These are phyloP conservation scores for Fusarium anguioides DNA, from an alignment of 2,329 filamentous ascomycete species.

Conservation along the genomic window DNA sequence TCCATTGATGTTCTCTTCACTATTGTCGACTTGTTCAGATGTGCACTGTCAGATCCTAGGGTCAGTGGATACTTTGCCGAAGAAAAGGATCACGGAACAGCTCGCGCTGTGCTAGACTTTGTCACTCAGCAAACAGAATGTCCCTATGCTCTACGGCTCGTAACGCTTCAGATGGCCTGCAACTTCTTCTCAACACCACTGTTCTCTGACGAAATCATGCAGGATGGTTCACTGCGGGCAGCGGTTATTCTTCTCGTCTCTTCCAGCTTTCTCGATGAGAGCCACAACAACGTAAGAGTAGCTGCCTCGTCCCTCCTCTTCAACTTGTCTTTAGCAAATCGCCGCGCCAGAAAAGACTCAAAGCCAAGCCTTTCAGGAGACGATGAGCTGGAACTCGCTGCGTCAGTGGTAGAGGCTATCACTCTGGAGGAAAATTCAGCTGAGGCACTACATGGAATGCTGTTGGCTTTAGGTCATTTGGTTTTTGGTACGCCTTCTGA, in stretches of 20 bases:
- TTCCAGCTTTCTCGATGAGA: conserved; percentile 80
- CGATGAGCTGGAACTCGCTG: conserved; percentile 83
- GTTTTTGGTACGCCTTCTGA: conserved; percentile 76
- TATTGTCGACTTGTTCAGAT: conserved; percentile 84
- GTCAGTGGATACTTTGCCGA: conserved; percentile 86
- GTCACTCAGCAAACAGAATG: conserved; percentile 68
- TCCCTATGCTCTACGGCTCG: conserved; percentile 85
- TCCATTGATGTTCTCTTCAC: conserved; percentile 78
- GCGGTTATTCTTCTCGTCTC: conserved; percentile 77
- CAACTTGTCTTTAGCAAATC: conserved; percentile 80
- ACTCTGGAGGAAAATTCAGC: conserved; percentile 67
- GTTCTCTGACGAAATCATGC: conserved; percentile 73
- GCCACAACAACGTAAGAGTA: conserved; percentile 78
- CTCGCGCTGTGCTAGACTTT: conserved; percentile 69
- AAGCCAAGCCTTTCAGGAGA: conserved; percentile 71
- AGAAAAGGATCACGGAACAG: conserved; percentile 72
- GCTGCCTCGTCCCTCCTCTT: conserved; percentile 86
- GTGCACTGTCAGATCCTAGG: conserved; percentile 79
- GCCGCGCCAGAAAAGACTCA: conserved; percentile 69
- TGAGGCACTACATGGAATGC: conserved; percentile 80
- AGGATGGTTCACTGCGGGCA: conserved; percentile 61
- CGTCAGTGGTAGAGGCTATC: conserved; percentile 81
- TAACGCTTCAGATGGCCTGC: conserved; percentile 84
- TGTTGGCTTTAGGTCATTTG: conserved; percentile 81
- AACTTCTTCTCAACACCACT: conserved; percentile 84